Evolutionary conservation across 208 protist genomes (phyloP).

Genomic region (Trypanosoma theileri): DNA sequence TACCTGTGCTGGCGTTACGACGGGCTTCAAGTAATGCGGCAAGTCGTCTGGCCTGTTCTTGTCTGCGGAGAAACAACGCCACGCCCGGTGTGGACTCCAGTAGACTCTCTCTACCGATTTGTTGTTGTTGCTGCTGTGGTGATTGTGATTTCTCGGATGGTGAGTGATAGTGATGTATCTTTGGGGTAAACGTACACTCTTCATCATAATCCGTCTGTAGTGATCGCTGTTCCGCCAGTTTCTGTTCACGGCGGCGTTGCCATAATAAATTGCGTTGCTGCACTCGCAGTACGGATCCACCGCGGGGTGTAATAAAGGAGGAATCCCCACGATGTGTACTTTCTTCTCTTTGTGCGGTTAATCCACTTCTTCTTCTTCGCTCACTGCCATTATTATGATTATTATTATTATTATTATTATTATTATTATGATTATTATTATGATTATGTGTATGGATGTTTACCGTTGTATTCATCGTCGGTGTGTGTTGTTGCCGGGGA

Average conservation of each 20-base stretch:
- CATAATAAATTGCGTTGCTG: constrained; percentile 22
- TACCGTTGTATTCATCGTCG: background rate
- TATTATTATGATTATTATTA: background rate
- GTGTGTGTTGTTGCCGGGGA: background rate
- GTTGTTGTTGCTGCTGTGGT: background rate
- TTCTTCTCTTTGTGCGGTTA: no score
- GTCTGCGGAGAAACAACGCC: constrained; percentile 15
- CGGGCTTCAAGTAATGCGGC: no score
- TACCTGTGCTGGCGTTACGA: no score
- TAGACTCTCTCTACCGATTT: no score
- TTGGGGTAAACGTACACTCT: constrained; percentile 22
- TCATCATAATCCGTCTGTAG: constrained; percentile 12
- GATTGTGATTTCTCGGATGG: background rate
- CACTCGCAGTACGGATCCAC: constrained; percentile 14
- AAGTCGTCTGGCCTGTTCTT: constrained; percentile 10
- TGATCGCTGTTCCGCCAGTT: constrained; percentile 16
- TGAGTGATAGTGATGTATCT: background rate
- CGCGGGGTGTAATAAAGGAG: constrained; percentile 1
- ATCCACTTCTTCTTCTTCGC: no score
- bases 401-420: constrained; percentile 1
- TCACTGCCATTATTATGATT: no score
- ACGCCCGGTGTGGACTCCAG: constrained; percentile 5
- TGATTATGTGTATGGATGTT: background rate
- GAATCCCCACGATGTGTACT: no score
- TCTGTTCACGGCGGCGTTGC: constrained; percentile 20